Evolutionary conservation across 1,284 basidiomycete species (phyloP), one percentile per base, ranked within the genome.

Genomic region (Agroathelia rolfsii): DNA sequence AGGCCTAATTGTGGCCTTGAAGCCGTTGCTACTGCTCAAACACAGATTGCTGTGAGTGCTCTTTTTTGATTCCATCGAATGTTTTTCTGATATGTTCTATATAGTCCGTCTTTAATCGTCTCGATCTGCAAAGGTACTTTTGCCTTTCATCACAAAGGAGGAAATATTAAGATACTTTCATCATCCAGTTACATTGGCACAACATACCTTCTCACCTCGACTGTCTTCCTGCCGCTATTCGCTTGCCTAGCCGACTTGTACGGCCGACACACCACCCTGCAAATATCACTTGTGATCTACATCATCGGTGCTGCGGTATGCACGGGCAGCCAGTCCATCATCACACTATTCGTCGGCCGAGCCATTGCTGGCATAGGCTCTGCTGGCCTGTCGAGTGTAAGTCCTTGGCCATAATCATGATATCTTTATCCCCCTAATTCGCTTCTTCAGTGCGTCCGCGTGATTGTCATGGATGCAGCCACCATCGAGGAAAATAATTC

Each of bases 1-100:
- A 12, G 23, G 8, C 7, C 26, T 8, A 12, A 30, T 16, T 14
- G 20, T 22, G 15, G n/a, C 5, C 10, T 12, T 26, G 13, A n/a
- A 59, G 60, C 62, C 6, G 59, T 62, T 20, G 59, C 60, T 6
- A 61, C 57, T 21, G 56, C 60, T 2, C 60, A 62, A 37, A 50
- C 55, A 1, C 50, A 60, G 18, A 61, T 62, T 30, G 59, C 60
- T 6, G 57, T 59, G 43, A 6, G 53, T 48, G 7, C 12, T 16
- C 4, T 7, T 13, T 31, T n/a, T 19, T 5, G 8, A 13, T 13
- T 25, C 26, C 6, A 8, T 17, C n/a, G 27, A n/a, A n/a, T 18
- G n/a, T 5, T 12, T 15, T 9, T 12, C 11, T 15, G 5, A 23
- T 33, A 29, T 32, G 3, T n/a, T 2, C 17, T 13, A 15, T 12